phyloP scores from a whole-genome alignment of 305 asterid species.

The Fraxinus latifolia region DNA sequence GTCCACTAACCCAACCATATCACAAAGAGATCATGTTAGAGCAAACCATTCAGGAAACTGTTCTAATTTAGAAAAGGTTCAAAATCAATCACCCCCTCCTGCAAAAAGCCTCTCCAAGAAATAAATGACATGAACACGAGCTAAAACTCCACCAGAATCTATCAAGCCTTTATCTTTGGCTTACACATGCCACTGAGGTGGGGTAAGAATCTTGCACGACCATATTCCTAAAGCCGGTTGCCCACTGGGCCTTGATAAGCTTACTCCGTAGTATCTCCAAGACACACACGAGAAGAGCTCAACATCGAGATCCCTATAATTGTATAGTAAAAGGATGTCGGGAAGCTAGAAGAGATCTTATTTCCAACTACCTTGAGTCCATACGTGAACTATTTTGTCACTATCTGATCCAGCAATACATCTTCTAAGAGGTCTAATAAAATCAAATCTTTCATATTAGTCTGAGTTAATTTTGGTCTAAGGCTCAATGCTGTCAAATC shows the following conservation, averaged over 20 bases:
- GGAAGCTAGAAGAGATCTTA: background rate
- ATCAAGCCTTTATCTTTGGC: background rate
- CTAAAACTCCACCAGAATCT: background rate
- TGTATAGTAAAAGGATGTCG: background rate
- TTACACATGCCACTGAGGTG: background rate
- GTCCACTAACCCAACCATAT: slow-evolving; percentile 2
- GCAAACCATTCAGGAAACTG: background rate
- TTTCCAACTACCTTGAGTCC: background rate
- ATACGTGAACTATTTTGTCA: background rate
- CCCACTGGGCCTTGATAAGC: background rate
- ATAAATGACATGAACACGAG: background rate
- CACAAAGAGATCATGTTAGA: background rate
- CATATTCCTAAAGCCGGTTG: background rate
- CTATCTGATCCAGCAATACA: background rate
- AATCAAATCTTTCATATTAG: background rate
- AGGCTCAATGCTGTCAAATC: background rate
- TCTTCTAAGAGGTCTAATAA: background rate
- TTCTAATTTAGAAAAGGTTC: background rate
- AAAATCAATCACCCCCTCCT: background rate
- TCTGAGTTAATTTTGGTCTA: background rate
- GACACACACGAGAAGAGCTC: background rate
- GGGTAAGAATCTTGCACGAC: background rate
- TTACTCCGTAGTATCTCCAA: background rate
- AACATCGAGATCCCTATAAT: background rate
- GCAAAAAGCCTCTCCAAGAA: background rate